Base-by-base conservation (phyloP, 805 yeast genomes). In the Zygotorulaspora florentina region DNA sequence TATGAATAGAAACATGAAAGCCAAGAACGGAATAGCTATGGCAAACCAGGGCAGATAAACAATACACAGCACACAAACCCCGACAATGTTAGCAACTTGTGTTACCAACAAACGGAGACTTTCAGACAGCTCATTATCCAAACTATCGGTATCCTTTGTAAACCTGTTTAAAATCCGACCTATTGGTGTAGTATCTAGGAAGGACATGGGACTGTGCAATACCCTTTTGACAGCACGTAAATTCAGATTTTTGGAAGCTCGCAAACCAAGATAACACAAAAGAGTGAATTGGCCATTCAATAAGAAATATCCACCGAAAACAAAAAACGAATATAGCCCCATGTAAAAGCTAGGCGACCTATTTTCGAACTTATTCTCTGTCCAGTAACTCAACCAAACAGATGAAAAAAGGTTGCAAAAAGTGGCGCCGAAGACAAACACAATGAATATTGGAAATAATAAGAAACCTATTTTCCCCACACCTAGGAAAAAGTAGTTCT, bases 341-440 rank as follows among this genome's bases (percentile, higher is more conserved):
- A 86, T 85, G 67, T 87, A 87, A 53, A 81, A 81, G 2, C 81
- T 75, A 42, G 75, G 67, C 3, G 75, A 50, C 45, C 69, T 67
- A 17, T 62, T 51, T 29, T 55, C 30, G 57, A 83, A 87, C 59
- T 76, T 79, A 42, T 73, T 51, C 25, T 74, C 76, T 2, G 83
- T 74, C 96, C 96, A 88, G 63, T 81, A 88, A 2, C 95, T 82
- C 50, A 88, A 70, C 95, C 95, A 86, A n/a, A 66, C 70, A 15
- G 69, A 64, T 2, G 70, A 57, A 39, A 66, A 66, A 8, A 66
- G 39, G 7, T 52, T 45, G 35, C 58, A 55, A 45, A 66, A 66
- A 2, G 69, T 59, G 8, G 66, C 58, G 6, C 54, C 53, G 9
- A 52, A 51, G 16, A 65, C 54, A 8, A 57, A 45, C 15, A 60